phyloP scores from a whole-genome alignment of 169 alveolate species.

The Plasmodium knowlesi region DNA sequence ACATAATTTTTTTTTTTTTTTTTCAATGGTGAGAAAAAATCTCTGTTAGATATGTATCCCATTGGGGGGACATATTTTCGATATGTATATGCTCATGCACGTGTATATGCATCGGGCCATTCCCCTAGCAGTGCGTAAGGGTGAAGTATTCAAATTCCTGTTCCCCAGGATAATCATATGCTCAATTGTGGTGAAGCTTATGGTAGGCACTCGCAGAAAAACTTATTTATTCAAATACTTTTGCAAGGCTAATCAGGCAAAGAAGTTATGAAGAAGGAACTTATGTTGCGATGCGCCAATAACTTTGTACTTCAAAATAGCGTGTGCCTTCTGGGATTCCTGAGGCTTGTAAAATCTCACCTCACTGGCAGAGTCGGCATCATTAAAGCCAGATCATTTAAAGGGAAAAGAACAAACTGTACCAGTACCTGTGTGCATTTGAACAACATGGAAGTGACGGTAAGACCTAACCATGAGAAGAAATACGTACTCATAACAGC shows the following conservation, averaged over 20 bases:
- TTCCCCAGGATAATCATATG: not conserved
- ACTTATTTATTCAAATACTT: not conserved
- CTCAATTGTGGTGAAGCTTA: not conserved
- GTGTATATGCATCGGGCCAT: too few species aligned
- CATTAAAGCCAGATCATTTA: not conserved
- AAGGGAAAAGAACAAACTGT: not conserved
- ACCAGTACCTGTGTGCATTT: not conserved
- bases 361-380: not conserved
- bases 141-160: not conserved
- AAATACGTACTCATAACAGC: not conserved
- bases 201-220: not conserved
- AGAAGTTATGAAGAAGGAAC: conserved; percentile 9
- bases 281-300: not conserved
- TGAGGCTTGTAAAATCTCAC: not conserved
- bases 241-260: not conserved
- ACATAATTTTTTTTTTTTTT: not conserved
- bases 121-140: too few species aligned
- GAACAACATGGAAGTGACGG: conserved; percentile 48
- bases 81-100: too few species aligned
- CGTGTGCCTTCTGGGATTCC: conserved; percentile 3
- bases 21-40: not conserved
- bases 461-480: not conserved
- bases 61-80: too few species aligned
- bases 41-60: not conserved
- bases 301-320: not conserved